Base-by-base conservation (phyloP, 2,329 filamentous ascomycete genomes). In the Aspergillus costaricaensis region DNA sequence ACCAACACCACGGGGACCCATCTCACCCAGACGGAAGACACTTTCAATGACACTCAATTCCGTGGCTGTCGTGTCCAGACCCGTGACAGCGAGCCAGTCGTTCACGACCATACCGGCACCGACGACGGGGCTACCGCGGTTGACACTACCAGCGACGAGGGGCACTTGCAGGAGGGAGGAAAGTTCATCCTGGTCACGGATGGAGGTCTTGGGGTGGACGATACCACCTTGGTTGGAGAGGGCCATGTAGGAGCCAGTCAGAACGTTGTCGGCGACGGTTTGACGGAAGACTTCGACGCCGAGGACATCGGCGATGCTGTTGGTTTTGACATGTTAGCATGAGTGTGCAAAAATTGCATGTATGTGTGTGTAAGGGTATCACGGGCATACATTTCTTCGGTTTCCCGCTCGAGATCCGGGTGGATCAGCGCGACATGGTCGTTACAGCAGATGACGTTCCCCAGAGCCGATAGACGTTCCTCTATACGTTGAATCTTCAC, bases 401-500 rank as follows among this genome's bases (percentile, higher is more conserved):
- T 97, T 83, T 99, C 95, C 64, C 94, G 90, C 84, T 98, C 95
- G 62, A 99, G 84, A 74, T 99, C 95, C 10, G 95, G 95, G 77
- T 99, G 95, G 63, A 98, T 88, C 48, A 99, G 88, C 55, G 95
- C 95, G 68, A 98, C 95, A 79, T 97, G 93, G 80, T 99, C 95
- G 79, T 98, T 98, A 72, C 88, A 87, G 72, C 92, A 96, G 73
- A 99, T 97, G 64, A 98, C 95, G 76, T 99, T 99, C 63, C 95
- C 95, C 25, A 99, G 87, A 4, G 95, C 95, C 17, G 92, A 96
- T 65, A 99, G 85, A 44, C 95, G 88, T 84, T 99, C 95, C 83
- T 99, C 95, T 81, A 99, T 96, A 68, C 95, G 88, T 82, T 97
- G 93, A 73, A 99, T 96, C 80, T 93, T 92, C 66, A 99, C 91